phyloP scores from a whole-genome alignment of 768 basidiomycete species.

The Lactarius sanguifluus region DNA sequence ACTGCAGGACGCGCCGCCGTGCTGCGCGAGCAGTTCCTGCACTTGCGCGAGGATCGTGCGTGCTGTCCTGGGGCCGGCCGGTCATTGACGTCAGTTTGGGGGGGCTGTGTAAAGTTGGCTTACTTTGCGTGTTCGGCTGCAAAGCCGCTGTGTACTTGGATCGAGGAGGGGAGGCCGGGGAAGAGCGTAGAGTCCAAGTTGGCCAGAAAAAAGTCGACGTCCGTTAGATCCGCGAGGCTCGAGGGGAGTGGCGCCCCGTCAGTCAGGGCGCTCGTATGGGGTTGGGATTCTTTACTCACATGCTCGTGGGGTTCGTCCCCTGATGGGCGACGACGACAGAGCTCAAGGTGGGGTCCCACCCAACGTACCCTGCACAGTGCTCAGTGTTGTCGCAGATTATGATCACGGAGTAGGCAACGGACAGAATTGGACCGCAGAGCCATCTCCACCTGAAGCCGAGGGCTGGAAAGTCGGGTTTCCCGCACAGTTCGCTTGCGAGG shows the following conservation, averaged over 20 bases:
- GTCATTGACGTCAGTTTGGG: not conserved
- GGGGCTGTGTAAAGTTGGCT: not conserved
- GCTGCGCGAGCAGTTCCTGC: slow-evolving; percentile 41
- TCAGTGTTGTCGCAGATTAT: slow-evolving; percentile 35
- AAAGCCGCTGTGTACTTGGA: slow-evolving; percentile 56
- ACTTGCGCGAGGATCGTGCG: slow-evolving; percentile 45
- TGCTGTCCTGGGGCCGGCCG: slow-evolving; percentile 38
- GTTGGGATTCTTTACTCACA: too few species aligned
- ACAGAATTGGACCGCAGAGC: slow-evolving; percentile 14
- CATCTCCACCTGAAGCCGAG: slow-evolving; percentile 41
- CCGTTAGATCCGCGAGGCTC: slow-evolving; percentile 53
- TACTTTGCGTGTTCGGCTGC: slow-evolving; percentile 45
- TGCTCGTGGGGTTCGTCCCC: slow-evolving; percentile 55
- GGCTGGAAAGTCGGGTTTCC: slow-evolving; percentile 48
- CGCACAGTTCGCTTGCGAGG: slow-evolving; percentile 43
- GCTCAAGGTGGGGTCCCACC: slow-evolving; percentile 51
- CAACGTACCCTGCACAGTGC: slow-evolving; percentile 49
- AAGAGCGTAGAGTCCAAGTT: slow-evolving; percentile 49
- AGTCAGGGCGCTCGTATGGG: not conserved
- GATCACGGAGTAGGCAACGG: not conserved
- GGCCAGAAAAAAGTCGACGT: slow-evolving; percentile 43
- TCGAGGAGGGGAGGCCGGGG: slow-evolving; percentile 48
- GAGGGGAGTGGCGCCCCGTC: not conserved
- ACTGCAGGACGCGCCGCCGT: slow-evolving; percentile 44
- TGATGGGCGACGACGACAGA: slow-evolving; percentile 61